Evolutionary conservation across 2,329 filamentous ascomycete genomes (phyloP).

Genomic region (Proliferodiscus dingleyae): DNA sequence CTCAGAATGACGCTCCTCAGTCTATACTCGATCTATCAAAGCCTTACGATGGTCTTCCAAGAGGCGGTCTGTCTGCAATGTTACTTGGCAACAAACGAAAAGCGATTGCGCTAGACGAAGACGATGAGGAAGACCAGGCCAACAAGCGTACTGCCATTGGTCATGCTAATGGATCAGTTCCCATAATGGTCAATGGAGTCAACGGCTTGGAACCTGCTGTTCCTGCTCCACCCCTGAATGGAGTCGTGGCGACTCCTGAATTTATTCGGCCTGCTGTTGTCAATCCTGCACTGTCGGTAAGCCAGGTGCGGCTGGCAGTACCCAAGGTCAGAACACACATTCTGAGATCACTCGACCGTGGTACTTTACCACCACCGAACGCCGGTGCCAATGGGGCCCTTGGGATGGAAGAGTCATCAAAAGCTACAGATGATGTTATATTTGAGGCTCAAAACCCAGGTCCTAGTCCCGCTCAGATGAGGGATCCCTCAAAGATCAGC

Average conservation of each 20-base stretch:
- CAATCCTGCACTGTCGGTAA: conserved; percentile 74
- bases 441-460: conserved; percentile 85
- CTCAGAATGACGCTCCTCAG: conserved; percentile 69
- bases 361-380: conserved; percentile 38
- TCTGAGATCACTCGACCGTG: conserved; percentile 71
- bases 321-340: conserved; percentile 83
- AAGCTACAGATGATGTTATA: conserved; percentile 64
- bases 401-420: conserved; percentile 55
- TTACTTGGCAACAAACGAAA: conserved; percentile 92
- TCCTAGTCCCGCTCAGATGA: conserved; percentile 52
- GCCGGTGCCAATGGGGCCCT: conserved; percentile 33
- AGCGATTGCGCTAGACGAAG: conserved; percentile 64
- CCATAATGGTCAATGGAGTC: conserved; percentile 69
- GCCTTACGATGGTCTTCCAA: conserved; percentile 87
- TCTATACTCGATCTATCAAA: conserved; percentile 86
- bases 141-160: conserved; percentile 55
- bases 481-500: conserved; percentile 79
- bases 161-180: conserved; percentile 61
- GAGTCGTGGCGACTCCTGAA: conserved; percentile 67
- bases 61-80: conserved; percentile 79
- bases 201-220: conserved; percentile 75
- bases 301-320: conserved; percentile 80
- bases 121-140: conserved; percentile 60
- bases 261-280: conserved; percentile 83
- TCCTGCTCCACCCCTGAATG: conserved; percentile 53